phyloP scores from a whole-genome alignment of 2,329 filamentous ascomycete genomes.

The Aureobasidium pullulans region DNA sequence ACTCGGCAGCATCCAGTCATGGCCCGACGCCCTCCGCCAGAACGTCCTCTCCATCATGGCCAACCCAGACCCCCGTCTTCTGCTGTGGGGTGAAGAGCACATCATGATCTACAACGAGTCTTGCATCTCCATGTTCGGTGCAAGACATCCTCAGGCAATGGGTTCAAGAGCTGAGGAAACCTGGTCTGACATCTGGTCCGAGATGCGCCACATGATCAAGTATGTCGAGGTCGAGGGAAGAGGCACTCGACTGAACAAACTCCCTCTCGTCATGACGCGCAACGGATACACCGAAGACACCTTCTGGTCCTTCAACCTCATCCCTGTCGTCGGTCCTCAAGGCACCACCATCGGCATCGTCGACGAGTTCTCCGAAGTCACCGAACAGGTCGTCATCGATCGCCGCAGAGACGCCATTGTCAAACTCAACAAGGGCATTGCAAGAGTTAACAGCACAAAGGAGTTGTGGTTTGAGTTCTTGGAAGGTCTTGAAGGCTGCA shows the following conservation, averaged over 20 bases:
- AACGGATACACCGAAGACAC: conserved; percentile 25
- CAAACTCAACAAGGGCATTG: conserved; percentile 10
- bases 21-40: conserved; percentile 21
- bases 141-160: conserved; percentile 21
- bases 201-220: conserved; percentile 10
- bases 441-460: conserved; percentile 10
- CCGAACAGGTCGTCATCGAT: conserved; percentile 11
- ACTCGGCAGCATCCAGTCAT: conserved; percentile 24
- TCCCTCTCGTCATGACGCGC: conserved; percentile 21
- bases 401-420: conserved; percentile 14
- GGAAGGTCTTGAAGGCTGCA: conserved; percentile 13
- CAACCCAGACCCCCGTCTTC: conserved; percentile 24
- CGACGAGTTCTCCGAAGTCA: conserved; percentile 17
- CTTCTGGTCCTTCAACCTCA: conserved; percentile 23
- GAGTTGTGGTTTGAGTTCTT: conserved; percentile 17
- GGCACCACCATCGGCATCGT: conserved; percentile 13
- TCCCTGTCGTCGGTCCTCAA: conserved; percentile 21
- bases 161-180: conserved; percentile 17
- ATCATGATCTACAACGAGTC: conserved; percentile 32
- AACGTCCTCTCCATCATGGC: conserved; percentile 22
- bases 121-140: conserved; percentile 27
- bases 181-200: conserved; percentile 15
- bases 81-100: conserved; percentile 26
- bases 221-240: conserved; percentile 22
- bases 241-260: conserved; percentile 16